Conservation (phyloP, 768 basidiomycete genomes). For the Lactarius akahatsu region DNA sequence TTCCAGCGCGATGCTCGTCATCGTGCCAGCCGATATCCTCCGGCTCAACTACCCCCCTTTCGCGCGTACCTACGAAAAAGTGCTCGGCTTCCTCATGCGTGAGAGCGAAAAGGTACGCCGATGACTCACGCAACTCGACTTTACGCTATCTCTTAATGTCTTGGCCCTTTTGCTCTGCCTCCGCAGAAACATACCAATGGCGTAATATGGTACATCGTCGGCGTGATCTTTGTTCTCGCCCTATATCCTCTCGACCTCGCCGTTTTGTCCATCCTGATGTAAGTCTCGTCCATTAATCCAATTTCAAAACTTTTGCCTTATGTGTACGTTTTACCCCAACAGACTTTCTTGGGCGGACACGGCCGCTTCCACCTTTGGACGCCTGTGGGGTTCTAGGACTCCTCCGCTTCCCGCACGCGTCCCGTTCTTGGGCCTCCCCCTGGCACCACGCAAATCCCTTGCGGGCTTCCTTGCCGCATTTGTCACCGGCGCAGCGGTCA, state of each 20-base stretch:
- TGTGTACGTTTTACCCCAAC: slow-evolving; percentile 11
- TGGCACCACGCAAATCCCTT: slow-evolving; percentile 80
- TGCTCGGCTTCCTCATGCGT: slow-evolving; percentile 83
- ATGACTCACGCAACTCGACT: neutral
- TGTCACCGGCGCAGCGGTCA: slow-evolving; percentile 66
- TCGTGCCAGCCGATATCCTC: slow-evolving; percentile 73
- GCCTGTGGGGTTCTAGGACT: slow-evolving; percentile 75
- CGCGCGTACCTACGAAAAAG: slow-evolving; percentile 66
- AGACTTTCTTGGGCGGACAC: slow-evolving; percentile 97
- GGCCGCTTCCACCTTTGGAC: slow-evolving; percentile 87
- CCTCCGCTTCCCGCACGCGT: slow-evolving; percentile 55
- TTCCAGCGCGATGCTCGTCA: slow-evolving; percentile 61
- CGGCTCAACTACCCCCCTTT: slow-evolving; percentile 66
- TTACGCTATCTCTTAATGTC: neutral
- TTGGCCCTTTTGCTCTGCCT: neutral
- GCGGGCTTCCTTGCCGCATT: slow-evolving; percentile 82
- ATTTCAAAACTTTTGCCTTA: slow-evolving; percentile 4
- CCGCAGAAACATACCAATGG: slow-evolving; percentile 72
- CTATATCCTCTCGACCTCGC: slow-evolving; percentile 85
- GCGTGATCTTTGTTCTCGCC: slow-evolving; percentile 72
- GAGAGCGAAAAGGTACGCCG: slow-evolving; percentile 73
- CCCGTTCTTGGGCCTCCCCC: slow-evolving; percentile 53
- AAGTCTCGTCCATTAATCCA: slow-evolving; percentile 15
- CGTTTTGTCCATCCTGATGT: slow-evolving; percentile 85
- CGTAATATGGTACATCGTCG: slow-evolving; percentile 88